Evolutionary conservation across 805 yeast species (phyloP).

Genomic region (Metschnikowia reukaufii): DNA sequence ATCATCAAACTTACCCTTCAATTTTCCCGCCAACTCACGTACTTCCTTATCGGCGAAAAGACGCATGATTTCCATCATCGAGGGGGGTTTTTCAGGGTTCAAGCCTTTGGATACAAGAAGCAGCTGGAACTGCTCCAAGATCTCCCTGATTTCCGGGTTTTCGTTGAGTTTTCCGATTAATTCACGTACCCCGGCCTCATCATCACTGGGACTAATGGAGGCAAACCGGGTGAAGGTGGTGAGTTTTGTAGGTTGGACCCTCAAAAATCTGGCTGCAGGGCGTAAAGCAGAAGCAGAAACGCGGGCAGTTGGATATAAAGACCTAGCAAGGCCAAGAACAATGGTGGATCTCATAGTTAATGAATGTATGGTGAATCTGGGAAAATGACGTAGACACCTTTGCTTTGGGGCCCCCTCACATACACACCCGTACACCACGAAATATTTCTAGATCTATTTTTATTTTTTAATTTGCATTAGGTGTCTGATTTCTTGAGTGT

Average conservation of each 20-base stretch:
- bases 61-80: constrained; percentile 37
- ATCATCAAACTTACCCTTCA: constrained; percentile 33
- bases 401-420: not conserved
- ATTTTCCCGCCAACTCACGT: constrained; percentile 27
- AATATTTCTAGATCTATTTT: too few species aligned
- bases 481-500: too few species aligned
- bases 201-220: constrained; percentile 10
- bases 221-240: constrained; percentile 11
- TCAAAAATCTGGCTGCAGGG: not conserved
- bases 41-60: constrained; percentile 39
- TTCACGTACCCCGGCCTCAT: constrained; percentile 19
- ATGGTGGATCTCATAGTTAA: constrained; percentile 8
- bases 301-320: constrained; percentile 1
- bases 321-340: constrained; percentile 5
- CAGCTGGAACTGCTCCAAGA: constrained; percentile 32
- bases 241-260: not conserved
- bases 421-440: constrained; percentile 1
- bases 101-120: constrained; percentile 35
- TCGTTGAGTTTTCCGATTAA: constrained; percentile 20
- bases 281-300: not conserved
- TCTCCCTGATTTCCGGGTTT: constrained; percentile 32
- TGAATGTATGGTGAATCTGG: not conserved
- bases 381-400: not conserved
- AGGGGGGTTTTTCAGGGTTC: constrained; percentile 32
- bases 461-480: too few species aligned